A percentile compares a stretch with the other conserved stretches of the same genome.
These are phyloP conservation scores for Cryptosporidium meleagridis DNA, from an alignment of 169 alveolate genomes.

Conservation along the genomic window DNA sequence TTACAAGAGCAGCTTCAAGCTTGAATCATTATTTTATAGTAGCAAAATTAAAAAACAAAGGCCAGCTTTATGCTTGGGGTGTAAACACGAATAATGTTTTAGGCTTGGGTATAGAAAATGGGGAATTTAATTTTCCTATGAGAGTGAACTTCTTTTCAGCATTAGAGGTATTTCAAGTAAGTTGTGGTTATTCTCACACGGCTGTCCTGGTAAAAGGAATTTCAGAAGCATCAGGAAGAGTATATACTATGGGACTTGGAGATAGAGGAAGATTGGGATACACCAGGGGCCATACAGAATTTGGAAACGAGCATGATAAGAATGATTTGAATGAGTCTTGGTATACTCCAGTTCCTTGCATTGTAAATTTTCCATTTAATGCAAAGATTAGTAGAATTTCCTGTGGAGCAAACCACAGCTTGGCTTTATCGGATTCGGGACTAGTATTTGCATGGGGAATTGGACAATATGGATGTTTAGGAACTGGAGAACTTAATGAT, in stretches of 20 bases:
- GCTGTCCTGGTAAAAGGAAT: slow-evolving; percentile 35
- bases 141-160: slow-evolving; percentile 36
- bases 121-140: slow-evolving; percentile 15
- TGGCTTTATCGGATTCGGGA: slow-evolving; percentile 42
- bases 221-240: slow-evolving; percentile 31
- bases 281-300: slow-evolving; percentile 39
- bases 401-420: slow-evolving; percentile 55
- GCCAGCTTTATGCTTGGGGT: slow-evolving; percentile 56
- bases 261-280: slow-evolving; percentile 64
- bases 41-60: slow-evolving; percentile 29
- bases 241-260: slow-evolving; percentile 61
- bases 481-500: slow-evolving; percentile 43
- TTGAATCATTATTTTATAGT: slow-evolving; percentile 42
- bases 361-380: slow-evolving; percentile 38
- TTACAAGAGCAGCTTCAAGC: slow-evolving; percentile 48
- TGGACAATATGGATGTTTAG: slow-evolving; percentile 56
- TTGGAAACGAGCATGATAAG: slow-evolving; percentile 31
- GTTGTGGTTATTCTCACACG: slow-evolving; percentile 51
- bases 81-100: slow-evolving; percentile 40
- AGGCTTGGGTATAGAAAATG: slow-evolving; percentile 41
- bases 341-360: slow-evolving; percentile 47
- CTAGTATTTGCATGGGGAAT: slow-evolving; percentile 44
- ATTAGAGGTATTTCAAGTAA: slow-evolving; percentile 44
- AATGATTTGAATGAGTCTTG: slow-evolving; percentile 35
- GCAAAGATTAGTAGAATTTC: slow-evolving; percentile 50